Conservation (phyloP, 306 rosid genomes). For the Carpinus fangiana region DNA sequence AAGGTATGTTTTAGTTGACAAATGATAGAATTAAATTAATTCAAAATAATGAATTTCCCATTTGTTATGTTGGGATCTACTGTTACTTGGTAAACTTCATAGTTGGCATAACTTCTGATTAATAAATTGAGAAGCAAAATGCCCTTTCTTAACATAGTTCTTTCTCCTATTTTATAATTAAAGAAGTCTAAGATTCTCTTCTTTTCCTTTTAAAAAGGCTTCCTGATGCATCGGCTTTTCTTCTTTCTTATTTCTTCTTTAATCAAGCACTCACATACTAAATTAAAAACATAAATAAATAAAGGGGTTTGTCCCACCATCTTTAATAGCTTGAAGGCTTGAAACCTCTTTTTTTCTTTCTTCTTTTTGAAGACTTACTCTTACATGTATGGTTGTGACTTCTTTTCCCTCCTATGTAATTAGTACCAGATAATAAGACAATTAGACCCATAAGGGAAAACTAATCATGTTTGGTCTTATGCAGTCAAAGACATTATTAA, state of each 20-base stretch:
- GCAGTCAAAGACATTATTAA: conserved; percentile 19
- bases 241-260: conserved; percentile 34
- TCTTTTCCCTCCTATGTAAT: background rate
- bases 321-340: conserved; percentile 15
- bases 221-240: conserved; percentile 34
- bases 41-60: background rate
- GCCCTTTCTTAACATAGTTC: conserved; percentile 20
- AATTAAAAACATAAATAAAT: background rate
- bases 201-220: conserved; percentile 37
- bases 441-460: conserved; percentile 26
- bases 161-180: conserved; percentile 27
- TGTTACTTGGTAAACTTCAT: background rate
- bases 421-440: conserved; percentile 15
- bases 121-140: conserved; percentile 25
- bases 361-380: background rate
- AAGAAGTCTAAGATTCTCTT: conserved; percentile 42
- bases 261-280: conserved; percentile 30
- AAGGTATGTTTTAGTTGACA: conserved; percentile 53
- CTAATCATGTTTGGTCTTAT: conserved; percentile 16
- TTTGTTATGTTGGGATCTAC: background rate
- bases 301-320: conserved; percentile 25
- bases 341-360: conserved; percentile 14
- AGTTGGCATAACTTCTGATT: background rate
- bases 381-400: background rate
- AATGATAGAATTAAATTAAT: background rate